These are phyloP conservation scores for Fusarium devonianum DNA, from an alignment of 2,329 filamentous ascomycete species.

Conservation along the genomic window DNA sequence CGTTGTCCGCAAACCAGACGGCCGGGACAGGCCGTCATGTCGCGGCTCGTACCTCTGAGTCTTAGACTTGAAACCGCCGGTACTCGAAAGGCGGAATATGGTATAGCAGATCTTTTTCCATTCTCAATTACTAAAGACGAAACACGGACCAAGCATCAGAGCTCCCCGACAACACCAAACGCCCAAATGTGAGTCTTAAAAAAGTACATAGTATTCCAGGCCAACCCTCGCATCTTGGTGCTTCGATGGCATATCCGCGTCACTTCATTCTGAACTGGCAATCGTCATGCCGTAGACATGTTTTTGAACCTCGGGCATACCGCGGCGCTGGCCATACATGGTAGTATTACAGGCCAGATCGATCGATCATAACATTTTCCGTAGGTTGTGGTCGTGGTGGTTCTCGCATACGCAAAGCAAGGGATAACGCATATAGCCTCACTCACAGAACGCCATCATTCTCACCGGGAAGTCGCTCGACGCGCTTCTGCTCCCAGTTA, in stretches of 20 bases:
- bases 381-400: too few relatives aligned
- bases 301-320: constrained; percentile 7
- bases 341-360: background rate
- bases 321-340: constrained; percentile 6
- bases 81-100: too few relatives aligned
- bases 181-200: constrained; percentile 26
- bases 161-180: constrained; percentile 25
- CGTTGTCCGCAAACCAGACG: constrained; percentile 9
- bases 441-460: constrained; percentile 75
- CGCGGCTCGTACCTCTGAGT: constrained; percentile 24
- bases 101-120: too few relatives aligned
- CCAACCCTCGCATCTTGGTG: too few relatives aligned
- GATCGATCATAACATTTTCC: constrained; percentile 5
- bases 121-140: background rate
- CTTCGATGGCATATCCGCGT: too few relatives aligned
- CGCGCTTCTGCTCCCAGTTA: constrained; percentile 95
- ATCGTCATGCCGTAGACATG: constrained; percentile 14
- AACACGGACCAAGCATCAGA: constrained; percentile 8
- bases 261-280: constrained; percentile 1
- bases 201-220: constrained; percentile 11
- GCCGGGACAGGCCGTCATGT: constrained; percentile 18
- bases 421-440: constrained; percentile 11
- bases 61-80: constrained; percentile 11
- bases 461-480: constrained; percentile 88
- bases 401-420: constrained; percentile 22